These are phyloP conservation scores for Salinomyces thailandicus DNA, from an alignment of 2,329 filamentous ascomycete species.

Conservation along the genomic window DNA sequence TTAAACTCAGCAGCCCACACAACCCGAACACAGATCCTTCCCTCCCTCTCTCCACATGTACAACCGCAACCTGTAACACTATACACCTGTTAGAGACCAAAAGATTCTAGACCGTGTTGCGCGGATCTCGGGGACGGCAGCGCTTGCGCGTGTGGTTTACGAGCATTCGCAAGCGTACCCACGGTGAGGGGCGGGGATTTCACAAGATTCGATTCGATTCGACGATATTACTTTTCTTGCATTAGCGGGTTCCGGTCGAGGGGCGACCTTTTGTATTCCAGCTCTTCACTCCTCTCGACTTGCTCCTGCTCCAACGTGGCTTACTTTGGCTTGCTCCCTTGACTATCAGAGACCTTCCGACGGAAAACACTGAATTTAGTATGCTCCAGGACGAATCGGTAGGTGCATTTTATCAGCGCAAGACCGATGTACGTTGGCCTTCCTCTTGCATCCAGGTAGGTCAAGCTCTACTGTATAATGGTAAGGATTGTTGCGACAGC, in stretches of 20 bases:
- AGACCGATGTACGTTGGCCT: too few species aligned
- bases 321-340: not conserved
- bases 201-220: not conserved
- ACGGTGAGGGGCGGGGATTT: conserved; percentile 3
- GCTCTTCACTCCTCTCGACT: conserved; percentile 11
- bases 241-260: conserved; percentile 3
- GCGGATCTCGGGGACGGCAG: not conserved
- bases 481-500: too few species aligned
- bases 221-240: conserved; percentile 2
- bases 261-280: conserved; percentile 6
- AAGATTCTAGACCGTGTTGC: not conserved
- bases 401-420: too few species aligned
- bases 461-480: too few species aligned
- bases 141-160: not conserved
- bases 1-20: conserved; percentile 38
- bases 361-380: not conserved
- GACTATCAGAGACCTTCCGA: not conserved
- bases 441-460: too few species aligned
- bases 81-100: conserved; percentile 1
- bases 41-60: conserved; percentile 3
- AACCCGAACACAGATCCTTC: not conserved
- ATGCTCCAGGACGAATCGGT: not conserved
- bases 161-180: not conserved
- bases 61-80: conserved; percentile 9
- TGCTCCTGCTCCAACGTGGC: not conserved